Percentiles rank a stretch among this genome's conserved stretches.
Evolutionary conservation across 805 yeast species (phyloP).

Genomic region (Suhomyces faveliae): DNA sequence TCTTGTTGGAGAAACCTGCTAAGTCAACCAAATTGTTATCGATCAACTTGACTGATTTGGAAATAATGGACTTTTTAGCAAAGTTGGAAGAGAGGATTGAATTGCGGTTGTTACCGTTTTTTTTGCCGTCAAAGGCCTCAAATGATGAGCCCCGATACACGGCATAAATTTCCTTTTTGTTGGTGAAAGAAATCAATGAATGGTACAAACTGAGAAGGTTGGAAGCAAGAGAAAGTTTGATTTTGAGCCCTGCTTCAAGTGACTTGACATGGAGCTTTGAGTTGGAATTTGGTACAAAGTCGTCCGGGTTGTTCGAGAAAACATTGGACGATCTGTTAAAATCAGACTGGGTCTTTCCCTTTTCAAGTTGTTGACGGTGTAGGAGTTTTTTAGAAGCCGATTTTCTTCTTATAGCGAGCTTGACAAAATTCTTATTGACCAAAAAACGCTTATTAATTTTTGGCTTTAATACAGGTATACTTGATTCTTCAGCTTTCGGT

Average conservation of each 20-base stretch:
- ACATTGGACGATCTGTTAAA: not conserved
- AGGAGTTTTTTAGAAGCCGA: conserved; percentile 17
- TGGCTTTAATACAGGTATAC: conserved; percentile 11
- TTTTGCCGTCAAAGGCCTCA: conserved; percentile 3
- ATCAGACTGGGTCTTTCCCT: not conserved
- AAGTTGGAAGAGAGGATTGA: not conserved
- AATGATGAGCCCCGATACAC: conserved; percentile 7
- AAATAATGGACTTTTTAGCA: conserved; percentile 9
- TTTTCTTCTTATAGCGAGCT: conserved; percentile 34
- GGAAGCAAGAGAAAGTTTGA: conserved; percentile 48
- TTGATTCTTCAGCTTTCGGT: not conserved
- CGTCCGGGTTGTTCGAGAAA: not conserved
- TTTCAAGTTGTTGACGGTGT: not conserved
- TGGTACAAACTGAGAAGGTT: conserved; percentile 44
- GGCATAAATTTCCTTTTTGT: conserved; percentile 19
- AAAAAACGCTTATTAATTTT: conserved; percentile 12
- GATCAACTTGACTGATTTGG: conserved; percentile 35
- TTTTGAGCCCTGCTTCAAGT: conserved; percentile 50
- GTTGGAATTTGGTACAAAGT: conserved; percentile 5
- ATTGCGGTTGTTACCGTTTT: not conserved
- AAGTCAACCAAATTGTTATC: conserved; percentile 40
- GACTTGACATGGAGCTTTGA: conserved; percentile 42
- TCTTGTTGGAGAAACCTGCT: conserved; percentile 34
- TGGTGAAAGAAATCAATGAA: conserved; percentile 36
- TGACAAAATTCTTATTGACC: conserved; percentile 11